Evolutionary conservation across 805 yeast genomes (phyloP).

Genomic region (Vanderwaltozyma yarrowii): DNA sequence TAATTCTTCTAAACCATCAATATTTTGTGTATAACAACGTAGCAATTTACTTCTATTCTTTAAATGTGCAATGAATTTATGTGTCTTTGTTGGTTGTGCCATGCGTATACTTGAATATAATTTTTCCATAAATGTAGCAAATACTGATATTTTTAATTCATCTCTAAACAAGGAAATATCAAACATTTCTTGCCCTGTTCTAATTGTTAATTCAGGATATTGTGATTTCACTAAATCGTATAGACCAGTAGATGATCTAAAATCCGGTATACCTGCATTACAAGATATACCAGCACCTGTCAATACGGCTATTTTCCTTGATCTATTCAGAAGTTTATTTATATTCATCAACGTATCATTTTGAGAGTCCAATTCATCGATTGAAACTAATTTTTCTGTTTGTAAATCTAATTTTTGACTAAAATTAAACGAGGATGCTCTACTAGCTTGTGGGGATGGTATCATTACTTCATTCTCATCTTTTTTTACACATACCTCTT

Average conservation of each 20-base stretch:
- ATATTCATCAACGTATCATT: constrained; percentile 17
- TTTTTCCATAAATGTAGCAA: constrained; percentile 82
- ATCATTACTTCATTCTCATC: background rate
- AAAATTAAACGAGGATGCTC: background rate
- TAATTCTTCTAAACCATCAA: constrained; percentile 73
- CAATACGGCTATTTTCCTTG: constrained; percentile 48
- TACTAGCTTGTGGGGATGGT: background rate
- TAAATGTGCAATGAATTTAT: constrained; percentile 52
- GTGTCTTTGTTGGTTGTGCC: constrained; percentile 81
- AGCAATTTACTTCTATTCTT: constrained; percentile 56
- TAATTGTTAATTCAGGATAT: constrained; percentile 43
- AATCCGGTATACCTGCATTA: constrained; percentile 95
- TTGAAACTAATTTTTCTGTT: constrained; percentile 11
- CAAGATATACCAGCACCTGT: constrained; percentile 98
- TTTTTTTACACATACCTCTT: background rate
- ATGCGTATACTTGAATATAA: constrained; percentile 50
- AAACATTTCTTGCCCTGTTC: constrained; percentile 83
- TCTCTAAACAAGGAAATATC: constrained; percentile 75
- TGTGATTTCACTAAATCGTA: constrained; percentile 61
- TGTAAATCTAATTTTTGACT: constrained; percentile 4
- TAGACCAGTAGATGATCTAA: constrained; percentile 74
- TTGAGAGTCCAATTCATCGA: constrained; percentile 7
- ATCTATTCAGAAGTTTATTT: constrained; percentile 18
- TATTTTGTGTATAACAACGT: constrained; percentile 90
- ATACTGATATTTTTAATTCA: constrained; percentile 53